Evolutionary conservation across 306 rosid species (phyloP), one percentile per base, ranked within the genome.

Genomic region (Psophocarpus tetragonolobus): DNA sequence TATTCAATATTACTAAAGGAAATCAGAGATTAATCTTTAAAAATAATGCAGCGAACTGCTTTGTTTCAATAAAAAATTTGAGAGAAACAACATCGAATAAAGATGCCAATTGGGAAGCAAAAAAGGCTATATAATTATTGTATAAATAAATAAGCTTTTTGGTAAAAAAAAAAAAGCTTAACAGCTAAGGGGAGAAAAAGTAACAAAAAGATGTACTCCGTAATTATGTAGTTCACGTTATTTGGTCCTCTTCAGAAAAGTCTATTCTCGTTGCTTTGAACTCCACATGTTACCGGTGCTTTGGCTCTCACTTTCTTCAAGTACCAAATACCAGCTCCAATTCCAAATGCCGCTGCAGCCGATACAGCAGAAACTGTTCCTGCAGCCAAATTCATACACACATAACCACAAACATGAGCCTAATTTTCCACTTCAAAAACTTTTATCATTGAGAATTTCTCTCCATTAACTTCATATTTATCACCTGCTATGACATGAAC

Each of bases 211-310:
- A 68, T 67, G 32, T 53, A 51, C 23, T 58, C 39, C 21, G 5
- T 60, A 21, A 62, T 39, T 33, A 50, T 6, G 41, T 26, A 20
- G 66, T 50, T 62, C 47, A 35, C 47, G 6, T 77, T 13, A 63
- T 21, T 20, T 64, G 61, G 65, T 27, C 13, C 11, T 71, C 32
- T 73, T 93, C 85, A 95, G 84, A 95, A 95, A 85, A 91, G 91
- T 80, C 97, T 87, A 69, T 95, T 92, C 44, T 91, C 97, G 11
- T 89, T 95, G 81, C 72, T 88, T 85, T 95, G 99, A 83, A 95
- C 94, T 78, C 99, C 97, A 81, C 97, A 91, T n/a, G 97, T 90
- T 3, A 87, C 91, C 35, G 96, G 96, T 67, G 96, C 90, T 85
- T 85, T 91, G 21, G 90, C 90, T 71, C 88, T 90, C 81, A 88